Percentiles rank a stretch among this genome's conserved stretches.
These are phyloP conservation scores for Kazachstania sp. DNA, from an alignment of 1,139 yeast genomes.

Conservation along the genomic window DNA sequence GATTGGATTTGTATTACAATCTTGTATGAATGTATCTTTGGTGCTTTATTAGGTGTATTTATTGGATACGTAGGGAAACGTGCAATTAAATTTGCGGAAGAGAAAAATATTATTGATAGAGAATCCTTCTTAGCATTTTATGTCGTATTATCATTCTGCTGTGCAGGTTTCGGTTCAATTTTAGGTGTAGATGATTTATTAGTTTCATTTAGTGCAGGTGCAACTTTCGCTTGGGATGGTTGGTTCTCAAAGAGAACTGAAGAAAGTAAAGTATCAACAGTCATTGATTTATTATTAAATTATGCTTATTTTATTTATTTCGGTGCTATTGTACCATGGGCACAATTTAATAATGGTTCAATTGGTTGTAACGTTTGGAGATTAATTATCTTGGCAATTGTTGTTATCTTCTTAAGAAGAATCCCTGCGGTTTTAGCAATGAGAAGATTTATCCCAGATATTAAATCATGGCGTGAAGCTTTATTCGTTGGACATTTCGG, in stretches of 20 bases:
- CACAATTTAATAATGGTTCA: slow-evolving; percentile 54
- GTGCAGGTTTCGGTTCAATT: slow-evolving; percentile 91
- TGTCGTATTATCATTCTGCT: slow-evolving; percentile 72
- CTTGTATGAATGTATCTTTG: slow-evolving; percentile 81
- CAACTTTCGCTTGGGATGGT: slow-evolving; percentile 96
- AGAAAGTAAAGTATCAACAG: slow-evolving; percentile 87
- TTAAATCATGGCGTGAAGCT: slow-evolving; percentile 92
- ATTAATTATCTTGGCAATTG: slow-evolving; percentile 66
- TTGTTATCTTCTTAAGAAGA: slow-evolving; percentile 76
- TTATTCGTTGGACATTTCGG: slow-evolving; percentile 96
- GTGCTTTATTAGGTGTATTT: slow-evolving; percentile 64
- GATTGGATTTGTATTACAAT: slow-evolving; percentile 80
- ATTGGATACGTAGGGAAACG: slow-evolving; percentile 68
- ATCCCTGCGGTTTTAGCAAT: slow-evolving; percentile 77
- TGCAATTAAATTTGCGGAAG: slow-evolving; percentile 67
- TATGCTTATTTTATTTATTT: slow-evolving; percentile 87
- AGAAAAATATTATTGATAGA: slow-evolving; percentile 68
- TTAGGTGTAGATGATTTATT: slow-evolving; percentile 88
- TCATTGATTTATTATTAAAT: slow-evolving; percentile 74
- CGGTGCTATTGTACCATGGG: slow-evolving; percentile 95
- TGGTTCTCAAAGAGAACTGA: slow-evolving; percentile 83
- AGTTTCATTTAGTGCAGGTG: slow-evolving; percentile 92
- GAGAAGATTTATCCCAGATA: slow-evolving; percentile 83
- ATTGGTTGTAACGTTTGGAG: slow-evolving; percentile 82
- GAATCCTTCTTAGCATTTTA: slow-evolving; percentile 92